Percentiles rank a stretch among this genome's conserved stretches.
phyloP scores from a whole-genome alignment of 2,329 filamentous ascomycete species.

The Epichloe gansuensis region DNA sequence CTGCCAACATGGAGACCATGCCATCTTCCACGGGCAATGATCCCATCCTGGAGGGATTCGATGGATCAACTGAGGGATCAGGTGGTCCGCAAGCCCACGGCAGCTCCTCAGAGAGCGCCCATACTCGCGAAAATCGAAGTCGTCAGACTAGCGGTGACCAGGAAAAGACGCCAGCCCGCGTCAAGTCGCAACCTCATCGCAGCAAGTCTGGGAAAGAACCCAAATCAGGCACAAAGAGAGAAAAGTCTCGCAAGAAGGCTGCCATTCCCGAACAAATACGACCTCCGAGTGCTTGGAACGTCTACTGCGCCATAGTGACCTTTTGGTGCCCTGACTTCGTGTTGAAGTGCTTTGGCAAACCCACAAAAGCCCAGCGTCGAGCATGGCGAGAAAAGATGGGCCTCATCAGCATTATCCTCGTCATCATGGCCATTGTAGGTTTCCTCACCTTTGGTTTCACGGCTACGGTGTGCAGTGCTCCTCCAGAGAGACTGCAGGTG shows the following conservation, averaged over 20 bases:
- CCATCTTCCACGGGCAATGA: conserved; percentile 91
- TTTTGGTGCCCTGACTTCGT: conserved; percentile 89
- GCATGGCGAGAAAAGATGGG: conserved; percentile 99
- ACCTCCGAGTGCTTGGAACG: conserved; percentile 83
- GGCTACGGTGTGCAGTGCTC: conserved; percentile 65
- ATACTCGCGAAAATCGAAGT: conserved; percentile 22
- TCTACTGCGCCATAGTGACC: conserved; percentile 86
- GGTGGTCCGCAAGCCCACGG: conserved; percentile 32
- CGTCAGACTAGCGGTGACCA: conserved; percentile 20
- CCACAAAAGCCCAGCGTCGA: conserved; percentile 70
- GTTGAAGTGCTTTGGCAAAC: conserved; percentile 74
- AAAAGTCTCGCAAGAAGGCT: conserved; percentile 32
- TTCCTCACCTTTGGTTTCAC: conserved; percentile 97
- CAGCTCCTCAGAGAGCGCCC: conserved; percentile 32
- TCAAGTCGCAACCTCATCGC: conserved; percentile 24
- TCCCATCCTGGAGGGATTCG: conserved; percentile 67
- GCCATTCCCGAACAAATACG: conserved; percentile 50
- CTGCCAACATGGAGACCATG: conserved; percentile 78
- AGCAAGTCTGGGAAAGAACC: conserved; percentile 49
- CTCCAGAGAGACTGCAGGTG: conserved; percentile 59
- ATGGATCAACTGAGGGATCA: conserved; percentile 47
- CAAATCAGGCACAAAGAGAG: conserved; percentile 29
- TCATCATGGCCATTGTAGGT: conserved; percentile 80
- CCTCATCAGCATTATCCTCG: conserved; percentile 79
- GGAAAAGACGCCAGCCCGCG: conserved; percentile 19